Percentiles rank a stretch among this genome's conserved stretches.
These are phyloP conservation scores for Seiridium cupressi DNA, from an alignment of 2,329 filamentous ascomycete genomes.

Conservation along the genomic window DNA sequence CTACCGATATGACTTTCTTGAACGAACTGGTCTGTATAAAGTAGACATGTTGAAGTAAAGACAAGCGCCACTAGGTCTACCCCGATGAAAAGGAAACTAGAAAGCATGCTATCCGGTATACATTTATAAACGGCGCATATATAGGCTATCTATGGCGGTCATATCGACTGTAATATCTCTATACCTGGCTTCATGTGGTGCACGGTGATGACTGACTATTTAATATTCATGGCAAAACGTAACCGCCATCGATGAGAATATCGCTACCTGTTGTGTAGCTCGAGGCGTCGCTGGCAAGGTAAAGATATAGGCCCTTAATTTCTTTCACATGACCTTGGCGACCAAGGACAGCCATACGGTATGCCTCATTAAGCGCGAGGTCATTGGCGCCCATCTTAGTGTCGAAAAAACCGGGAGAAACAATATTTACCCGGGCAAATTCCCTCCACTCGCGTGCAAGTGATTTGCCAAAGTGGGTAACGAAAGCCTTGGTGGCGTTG, in stretches of 20 bases:
- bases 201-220: too few species aligned
- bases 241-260: conserved; percentile 75
- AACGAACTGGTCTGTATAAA: too few species aligned
- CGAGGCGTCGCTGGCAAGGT: conserved; percentile 78
- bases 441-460: conserved; percentile 74
- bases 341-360: conserved; percentile 35
- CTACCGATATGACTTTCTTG: too few species aligned
- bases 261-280: conserved; percentile 77
- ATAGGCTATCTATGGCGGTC: too few species aligned
- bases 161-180: too few species aligned
- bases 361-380: not conserved
- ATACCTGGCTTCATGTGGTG: too few species aligned
- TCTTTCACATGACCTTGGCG: conserved; percentile 72
- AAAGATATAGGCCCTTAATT: conserved; percentile 80
- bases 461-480: conserved; percentile 61
- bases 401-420: conserved; percentile 74
- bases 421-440: conserved; percentile 65
- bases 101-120: too few species aligned
- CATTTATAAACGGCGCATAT: too few species aligned
- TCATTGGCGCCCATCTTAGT: conserved; percentile 61
- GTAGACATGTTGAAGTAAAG: too few species aligned
- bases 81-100: too few species aligned
- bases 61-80: too few species aligned
- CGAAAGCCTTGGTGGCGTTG: conserved; percentile 66
- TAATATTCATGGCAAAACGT: conserved; percentile 28